Evolutionary conservation across 345 rosid genomes (phyloP).

Genomic region (Sisymbrium altissimum): DNA sequence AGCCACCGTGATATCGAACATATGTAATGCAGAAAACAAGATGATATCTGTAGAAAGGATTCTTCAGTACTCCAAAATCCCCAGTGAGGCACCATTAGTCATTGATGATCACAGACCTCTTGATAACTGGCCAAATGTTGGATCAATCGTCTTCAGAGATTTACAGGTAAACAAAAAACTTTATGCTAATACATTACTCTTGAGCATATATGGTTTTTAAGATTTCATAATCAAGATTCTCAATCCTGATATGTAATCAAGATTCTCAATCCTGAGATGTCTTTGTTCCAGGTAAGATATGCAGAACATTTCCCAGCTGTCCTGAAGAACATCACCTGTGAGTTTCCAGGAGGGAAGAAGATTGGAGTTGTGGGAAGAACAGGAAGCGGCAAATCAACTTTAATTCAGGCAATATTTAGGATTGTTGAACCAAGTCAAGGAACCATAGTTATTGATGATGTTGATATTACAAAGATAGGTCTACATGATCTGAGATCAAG

Average conservation of each 20-base stretch:
- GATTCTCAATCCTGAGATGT: not conserved
- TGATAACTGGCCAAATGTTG: conserved; percentile 79
- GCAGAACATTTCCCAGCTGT: conserved; percentile 91
- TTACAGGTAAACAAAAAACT: conserved; percentile 52
- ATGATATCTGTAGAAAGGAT: conserved; percentile 93
- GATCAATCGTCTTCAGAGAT: conserved; percentile 68
- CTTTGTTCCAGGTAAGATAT: conserved; percentile 63
- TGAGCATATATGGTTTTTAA: not conserved
- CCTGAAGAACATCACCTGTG: conserved; percentile 70
- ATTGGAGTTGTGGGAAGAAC: conserved; percentile 97
- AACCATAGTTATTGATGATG: conserved; percentile 68
- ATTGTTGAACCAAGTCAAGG: conserved; percentile 85
- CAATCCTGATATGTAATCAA: too few relatives aligned
- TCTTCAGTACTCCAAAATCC: conserved; percentile 73
- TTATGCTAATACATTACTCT: not conserved
- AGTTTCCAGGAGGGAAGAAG: conserved; percentile 77
- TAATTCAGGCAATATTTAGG: conserved; percentile 86
- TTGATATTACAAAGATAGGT: conserved; percentile 79
- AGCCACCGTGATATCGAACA: conserved; percentile 83
- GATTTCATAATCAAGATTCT: not conserved
- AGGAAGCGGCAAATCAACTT: conserved; percentile 93
- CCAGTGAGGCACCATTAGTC: conserved; percentile 70
- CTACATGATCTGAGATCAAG: conserved; percentile 84
- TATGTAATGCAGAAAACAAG: conserved; percentile 87
- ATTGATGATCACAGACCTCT: conserved; percentile 58